phyloP scores from a whole-genome alignment of 2,329 filamentous ascomycete species.

The Zymoseptoria pseudotritici region DNA sequence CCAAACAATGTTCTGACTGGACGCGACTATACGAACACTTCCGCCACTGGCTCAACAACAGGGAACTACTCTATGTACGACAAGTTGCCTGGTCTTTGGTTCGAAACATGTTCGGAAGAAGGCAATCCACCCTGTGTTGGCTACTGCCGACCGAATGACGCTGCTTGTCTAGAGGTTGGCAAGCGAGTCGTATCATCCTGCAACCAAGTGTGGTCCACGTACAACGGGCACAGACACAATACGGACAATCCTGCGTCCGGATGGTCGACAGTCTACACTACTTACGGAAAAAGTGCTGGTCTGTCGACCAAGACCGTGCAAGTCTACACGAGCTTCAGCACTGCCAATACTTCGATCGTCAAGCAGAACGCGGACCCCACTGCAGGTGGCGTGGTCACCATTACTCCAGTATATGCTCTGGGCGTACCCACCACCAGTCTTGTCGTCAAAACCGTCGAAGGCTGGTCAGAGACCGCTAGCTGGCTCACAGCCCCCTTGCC shows the following conservation, averaged over 20 bases:
- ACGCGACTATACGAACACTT: too few relatives aligned
- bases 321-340: conserved; percentile 10
- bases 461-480: neutral
- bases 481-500: conserved; percentile 4
- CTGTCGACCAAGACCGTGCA: neutral
- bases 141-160: too few relatives aligned
- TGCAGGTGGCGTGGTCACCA: conserved; percentile 1
- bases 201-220: too few relatives aligned
- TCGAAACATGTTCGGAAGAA: too few relatives aligned
- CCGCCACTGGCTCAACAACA: too few relatives aligned
- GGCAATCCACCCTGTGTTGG: too few relatives aligned
- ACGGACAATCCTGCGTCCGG: neutral
- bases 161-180: too few relatives aligned
- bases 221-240: too few relatives aligned
- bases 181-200: too few relatives aligned
- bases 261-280: conserved; percentile 4
- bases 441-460: neutral
- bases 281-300: neutral
- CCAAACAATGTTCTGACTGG: too few relatives aligned
- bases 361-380: neutral
- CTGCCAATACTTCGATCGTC: conserved; percentile 1
- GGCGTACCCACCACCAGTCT: conserved; percentile 1
- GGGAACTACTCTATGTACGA: too few relatives aligned
- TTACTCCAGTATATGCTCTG: conserved; percentile 12
- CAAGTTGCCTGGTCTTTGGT: too few relatives aligned